A percentile compares a stretch with the other conserved stretches of the same genome.
phyloP scores from a whole-genome alignment of 306 rosid species.

The Hippophae rhamnoides region DNA sequence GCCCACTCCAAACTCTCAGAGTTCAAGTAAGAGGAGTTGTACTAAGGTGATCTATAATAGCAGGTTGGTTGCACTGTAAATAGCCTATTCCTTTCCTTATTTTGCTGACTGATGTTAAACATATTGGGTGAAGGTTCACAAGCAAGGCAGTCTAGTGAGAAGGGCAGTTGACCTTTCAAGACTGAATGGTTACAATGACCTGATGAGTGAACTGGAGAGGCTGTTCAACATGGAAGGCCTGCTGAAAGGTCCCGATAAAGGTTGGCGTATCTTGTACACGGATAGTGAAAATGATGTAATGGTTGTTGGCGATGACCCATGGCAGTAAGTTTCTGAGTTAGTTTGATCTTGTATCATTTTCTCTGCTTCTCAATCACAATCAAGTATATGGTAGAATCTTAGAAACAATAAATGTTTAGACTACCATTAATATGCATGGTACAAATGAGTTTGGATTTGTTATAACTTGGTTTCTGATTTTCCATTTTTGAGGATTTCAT shows the following conservation, averaged over 20 bases:
- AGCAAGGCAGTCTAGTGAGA: slow-evolving; percentile 96
- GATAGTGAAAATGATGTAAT: slow-evolving; percentile 93
- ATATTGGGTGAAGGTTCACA: slow-evolving; percentile 83
- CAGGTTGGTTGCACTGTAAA: slow-evolving; percentile 32
- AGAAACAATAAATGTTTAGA: too few relatives aligned
- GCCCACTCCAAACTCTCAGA: slow-evolving; percentile 28
- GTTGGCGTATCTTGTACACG: slow-evolving; percentile 84
- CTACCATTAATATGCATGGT: too few relatives aligned
- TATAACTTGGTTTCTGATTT: too few relatives aligned
- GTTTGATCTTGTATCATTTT: too few relatives aligned
- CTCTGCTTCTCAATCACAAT: too few relatives aligned
- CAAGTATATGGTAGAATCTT: too few relatives aligned
- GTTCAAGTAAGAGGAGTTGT: slow-evolving; percentile 73
- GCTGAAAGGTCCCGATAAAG: slow-evolving; percentile 62
- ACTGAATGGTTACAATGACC: slow-evolving; percentile 66
- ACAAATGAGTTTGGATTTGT: too few relatives aligned
- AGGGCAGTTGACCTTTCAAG: slow-evolving; percentile 93
- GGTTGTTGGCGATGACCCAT: slow-evolving; percentile 95
- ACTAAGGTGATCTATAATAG: slow-evolving; percentile 75
- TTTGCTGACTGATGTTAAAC: slow-evolving; percentile 45
- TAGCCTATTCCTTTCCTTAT: slow-evolving; percentile 33
- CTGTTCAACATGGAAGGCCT: slow-evolving; percentile 95
- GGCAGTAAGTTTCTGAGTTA: slow-evolving; percentile 56
- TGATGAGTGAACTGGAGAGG: slow-evolving; percentile 74
- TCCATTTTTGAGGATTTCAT: too few relatives aligned